Evolutionary conservation across 106 monocot genomes (phyloP).

Genomic region (Platanthera guangdongensis): DNA sequence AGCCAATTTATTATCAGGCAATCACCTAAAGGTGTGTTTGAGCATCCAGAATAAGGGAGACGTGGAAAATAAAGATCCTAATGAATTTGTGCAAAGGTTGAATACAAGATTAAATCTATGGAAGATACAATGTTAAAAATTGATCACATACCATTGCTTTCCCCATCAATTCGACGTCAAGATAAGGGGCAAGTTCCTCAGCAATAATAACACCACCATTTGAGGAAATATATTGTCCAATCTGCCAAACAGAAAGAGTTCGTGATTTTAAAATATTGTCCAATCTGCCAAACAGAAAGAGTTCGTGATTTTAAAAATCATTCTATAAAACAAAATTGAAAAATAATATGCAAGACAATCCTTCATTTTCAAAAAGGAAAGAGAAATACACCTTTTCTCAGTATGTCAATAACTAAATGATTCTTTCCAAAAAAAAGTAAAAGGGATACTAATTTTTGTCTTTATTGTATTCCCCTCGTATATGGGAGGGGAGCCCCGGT

Average conservation of each 20-base stretch:
- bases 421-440: background rate
- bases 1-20: too few species aligned
- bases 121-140: background rate
- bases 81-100: background rate
- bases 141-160: conserved; percentile 36
- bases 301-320: background rate
- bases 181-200: conserved; percentile 97
- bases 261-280: too few species aligned
- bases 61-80: background rate
- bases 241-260: conserved; percentile 40
- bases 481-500: too few species aligned
- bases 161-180: conserved; percentile 55
- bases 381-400: background rate
- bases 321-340: conserved; percentile 1
- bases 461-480: too few species aligned
- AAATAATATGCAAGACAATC: background rate
- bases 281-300: conserved; percentile 55
- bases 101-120: background rate
- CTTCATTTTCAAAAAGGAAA: background rate
- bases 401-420: background rate
- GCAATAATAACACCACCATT: conserved; percentile 95
- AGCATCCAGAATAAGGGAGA: background rate
- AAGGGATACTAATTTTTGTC: too few species aligned
- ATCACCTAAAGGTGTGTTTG: background rate
- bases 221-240: conserved; percentile 94